Evolutionary conservation across 805 yeast genomes (phyloP).

Genomic region (Yarrowia sp.): DNA sequence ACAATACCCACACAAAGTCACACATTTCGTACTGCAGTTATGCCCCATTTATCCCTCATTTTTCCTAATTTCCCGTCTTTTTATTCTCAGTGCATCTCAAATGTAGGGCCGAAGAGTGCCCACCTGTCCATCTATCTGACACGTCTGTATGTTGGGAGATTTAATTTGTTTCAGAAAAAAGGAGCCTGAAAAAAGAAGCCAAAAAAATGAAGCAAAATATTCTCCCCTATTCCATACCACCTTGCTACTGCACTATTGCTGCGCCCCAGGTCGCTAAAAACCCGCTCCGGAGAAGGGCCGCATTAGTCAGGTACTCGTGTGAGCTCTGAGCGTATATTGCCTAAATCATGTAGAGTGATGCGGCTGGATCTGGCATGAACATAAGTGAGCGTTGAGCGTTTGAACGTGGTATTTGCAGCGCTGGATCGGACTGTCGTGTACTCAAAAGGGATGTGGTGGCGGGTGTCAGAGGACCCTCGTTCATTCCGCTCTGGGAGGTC

Average conservation of each 20-base stretch:
- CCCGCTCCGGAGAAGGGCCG: not conserved
- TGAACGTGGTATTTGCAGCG: not conserved
- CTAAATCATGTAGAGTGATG: not conserved
- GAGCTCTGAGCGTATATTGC: constrained; percentile 1
- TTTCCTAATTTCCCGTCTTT: not conserved
- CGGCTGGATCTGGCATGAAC: not conserved
- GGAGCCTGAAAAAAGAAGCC: not conserved
- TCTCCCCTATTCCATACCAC: not conserved
- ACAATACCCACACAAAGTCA: no score
- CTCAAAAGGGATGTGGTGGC: no score
- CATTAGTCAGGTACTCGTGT: constrained; percentile 14
- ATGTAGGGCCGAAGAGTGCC: constrained; percentile 13
- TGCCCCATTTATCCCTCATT: no score
- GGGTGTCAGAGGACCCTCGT: no score
- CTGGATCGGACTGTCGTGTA: no score
- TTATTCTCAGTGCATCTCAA: not conserved
- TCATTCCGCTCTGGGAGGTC: no score
- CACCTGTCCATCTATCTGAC: not conserved
- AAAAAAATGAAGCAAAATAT: not conserved
- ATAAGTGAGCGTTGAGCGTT: not conserved
- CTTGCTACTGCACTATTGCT: constrained; percentile 1
- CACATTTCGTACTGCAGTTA: no score
- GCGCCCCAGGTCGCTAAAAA: constrained; percentile 13
- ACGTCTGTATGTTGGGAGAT: not conserved
- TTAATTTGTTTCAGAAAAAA: not conserved